Conservation (phyloP, 2,329 filamentous ascomycete species). For the Fonsecaea nubica region DNA sequence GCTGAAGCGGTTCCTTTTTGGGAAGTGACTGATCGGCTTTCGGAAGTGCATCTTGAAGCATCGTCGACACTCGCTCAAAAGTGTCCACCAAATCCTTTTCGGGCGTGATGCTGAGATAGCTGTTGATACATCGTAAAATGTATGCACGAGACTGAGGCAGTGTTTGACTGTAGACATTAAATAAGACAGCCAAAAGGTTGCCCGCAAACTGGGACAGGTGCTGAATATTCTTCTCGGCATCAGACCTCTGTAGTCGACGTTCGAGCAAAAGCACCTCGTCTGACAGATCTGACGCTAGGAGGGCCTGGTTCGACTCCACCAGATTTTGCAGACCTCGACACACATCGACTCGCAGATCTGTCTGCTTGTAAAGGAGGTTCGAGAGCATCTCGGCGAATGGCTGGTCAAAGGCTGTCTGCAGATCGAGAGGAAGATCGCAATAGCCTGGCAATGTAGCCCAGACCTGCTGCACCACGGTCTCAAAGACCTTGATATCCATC, state of each 20-base stretch:
- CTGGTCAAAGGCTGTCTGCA: constrained; percentile 79
- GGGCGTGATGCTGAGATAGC: constrained; percentile 87
- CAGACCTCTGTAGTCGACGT: constrained; percentile 75
- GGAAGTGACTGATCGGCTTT: constrained; percentile 68
- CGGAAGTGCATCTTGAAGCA: constrained; percentile 76
- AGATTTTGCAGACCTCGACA: constrained; percentile 85
- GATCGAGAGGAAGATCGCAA: constrained; percentile 87
- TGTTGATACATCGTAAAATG: constrained; percentile 92
- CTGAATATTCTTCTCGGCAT: constrained; percentile 79
- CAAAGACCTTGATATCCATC: constrained; percentile 96
- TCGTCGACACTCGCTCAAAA: constrained; percentile 82
- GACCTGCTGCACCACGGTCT: constrained; percentile 92
- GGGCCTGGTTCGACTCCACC: constrained; percentile 88
- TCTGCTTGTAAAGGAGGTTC: constrained; percentile 90
- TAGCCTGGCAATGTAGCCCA: constrained; percentile 95
- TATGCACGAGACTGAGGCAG: constrained; percentile 89
- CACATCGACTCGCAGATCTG: constrained; percentile 82
- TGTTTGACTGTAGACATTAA: constrained; percentile 98
- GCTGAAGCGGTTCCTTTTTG: constrained; percentile 64
- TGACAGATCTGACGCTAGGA: constrained; percentile 71
- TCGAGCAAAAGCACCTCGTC: constrained; percentile 77
- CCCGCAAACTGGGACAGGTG: constrained; percentile 79
- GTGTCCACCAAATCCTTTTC: constrained; percentile 81
- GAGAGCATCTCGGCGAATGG: constrained; percentile 86
- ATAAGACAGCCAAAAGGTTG: constrained; percentile 93